Evolutionary conservation across 495 filamentous ascomycete species (phyloP).

Genomic region (Aspergillus baeticus): DNA sequence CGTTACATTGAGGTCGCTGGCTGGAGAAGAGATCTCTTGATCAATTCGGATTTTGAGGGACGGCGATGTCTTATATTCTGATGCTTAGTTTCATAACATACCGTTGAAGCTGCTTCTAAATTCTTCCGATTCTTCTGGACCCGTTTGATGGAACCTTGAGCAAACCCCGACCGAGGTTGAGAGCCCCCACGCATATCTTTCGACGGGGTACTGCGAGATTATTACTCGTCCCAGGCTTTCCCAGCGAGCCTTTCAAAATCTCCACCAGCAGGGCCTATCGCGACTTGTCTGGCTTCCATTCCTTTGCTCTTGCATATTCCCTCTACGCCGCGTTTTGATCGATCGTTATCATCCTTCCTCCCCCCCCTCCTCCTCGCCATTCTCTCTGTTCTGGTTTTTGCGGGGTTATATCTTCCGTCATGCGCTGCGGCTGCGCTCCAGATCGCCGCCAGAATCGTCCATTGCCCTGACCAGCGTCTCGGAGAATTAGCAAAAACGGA

Average conservation of each 20-base stretch:
- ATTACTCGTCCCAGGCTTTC: constrained; percentile 3
- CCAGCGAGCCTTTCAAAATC: constrained; percentile 12
- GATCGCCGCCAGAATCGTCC: constrained; percentile 19
- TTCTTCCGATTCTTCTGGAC: background rate
- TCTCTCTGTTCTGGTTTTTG: constrained; percentile 8
- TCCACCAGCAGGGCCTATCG: constrained; percentile 21
- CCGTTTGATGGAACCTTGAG: background rate
- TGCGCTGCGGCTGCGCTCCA: constrained; percentile 22
- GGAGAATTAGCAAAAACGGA: constrained; percentile 11
- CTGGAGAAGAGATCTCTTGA: background rate
- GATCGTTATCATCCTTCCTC: background rate
- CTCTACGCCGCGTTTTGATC: background rate
- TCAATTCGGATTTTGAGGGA: background rate
- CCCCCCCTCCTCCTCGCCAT: background rate
- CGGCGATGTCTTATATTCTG: background rate
- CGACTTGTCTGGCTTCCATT: constrained; percentile 9
- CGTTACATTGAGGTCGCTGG: background rate
- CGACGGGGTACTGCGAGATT: constrained; percentile 7
- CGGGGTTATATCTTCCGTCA: constrained; percentile 16
- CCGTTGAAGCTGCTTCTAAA: background rate
- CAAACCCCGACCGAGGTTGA: background rate
- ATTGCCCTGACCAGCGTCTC: constrained; percentile 11
- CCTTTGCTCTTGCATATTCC: constrained; percentile 5
- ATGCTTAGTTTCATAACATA: background rate
- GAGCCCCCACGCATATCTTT: constrained; percentile 9